These are phyloP conservation scores for Zancudomyces culisetae DNA, from an alignment of 371 early-diverging fungal species.

Conservation along the genomic window DNA sequence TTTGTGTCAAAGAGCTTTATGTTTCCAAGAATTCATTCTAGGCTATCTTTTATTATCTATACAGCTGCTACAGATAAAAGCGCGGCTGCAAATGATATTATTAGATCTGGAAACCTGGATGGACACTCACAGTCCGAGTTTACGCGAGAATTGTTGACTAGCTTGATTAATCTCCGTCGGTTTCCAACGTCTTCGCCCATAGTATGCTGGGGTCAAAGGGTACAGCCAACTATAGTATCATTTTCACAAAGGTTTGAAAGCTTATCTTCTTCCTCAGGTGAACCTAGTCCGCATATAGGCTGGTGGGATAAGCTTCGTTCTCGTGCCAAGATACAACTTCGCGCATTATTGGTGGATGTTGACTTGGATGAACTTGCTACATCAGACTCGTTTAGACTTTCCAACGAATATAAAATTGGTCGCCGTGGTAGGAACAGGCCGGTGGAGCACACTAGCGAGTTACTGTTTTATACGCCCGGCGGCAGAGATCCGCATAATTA, in stretches of 20 bases:
- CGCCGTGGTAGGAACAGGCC: background rate
- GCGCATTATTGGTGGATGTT: slow-evolving; percentile 19
- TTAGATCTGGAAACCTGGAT: background rate
- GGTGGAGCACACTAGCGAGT: slow-evolving; percentile 15
- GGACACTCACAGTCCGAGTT: background rate
- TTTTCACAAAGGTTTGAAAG: slow-evolving; percentile 25
- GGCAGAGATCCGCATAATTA: slow-evolving; percentile 24
- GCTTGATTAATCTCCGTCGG: background rate
- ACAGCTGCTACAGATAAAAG: background rate
- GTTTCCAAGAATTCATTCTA: slow-evolving; percentile 14
- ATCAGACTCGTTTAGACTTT: background rate
- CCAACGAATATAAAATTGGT: background rate
- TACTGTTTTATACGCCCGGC: slow-evolving; percentile 22
- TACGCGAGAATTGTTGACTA: background rate
- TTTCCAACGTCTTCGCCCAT: background rate
- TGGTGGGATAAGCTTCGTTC: slow-evolving; percentile 30
- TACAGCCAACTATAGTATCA: slow-evolving; percentile 24
- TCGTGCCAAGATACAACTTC: slow-evolving; percentile 13
- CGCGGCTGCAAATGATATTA: slow-evolving; percentile 1
- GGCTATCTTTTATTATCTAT: slow-evolving; percentile 7
- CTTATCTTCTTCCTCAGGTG: slow-evolving; percentile 19
- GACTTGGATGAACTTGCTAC: slow-evolving; percentile 1
- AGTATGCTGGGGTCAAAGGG: slow-evolving; percentile 19
- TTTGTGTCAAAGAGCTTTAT: slow-evolving; percentile 18
- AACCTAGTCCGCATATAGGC: slow-evolving; percentile 21